These are phyloP conservation scores for Dionaea muscipula DNA, from an alignment of 179 eudicot species.

Conservation along the genomic window DNA sequence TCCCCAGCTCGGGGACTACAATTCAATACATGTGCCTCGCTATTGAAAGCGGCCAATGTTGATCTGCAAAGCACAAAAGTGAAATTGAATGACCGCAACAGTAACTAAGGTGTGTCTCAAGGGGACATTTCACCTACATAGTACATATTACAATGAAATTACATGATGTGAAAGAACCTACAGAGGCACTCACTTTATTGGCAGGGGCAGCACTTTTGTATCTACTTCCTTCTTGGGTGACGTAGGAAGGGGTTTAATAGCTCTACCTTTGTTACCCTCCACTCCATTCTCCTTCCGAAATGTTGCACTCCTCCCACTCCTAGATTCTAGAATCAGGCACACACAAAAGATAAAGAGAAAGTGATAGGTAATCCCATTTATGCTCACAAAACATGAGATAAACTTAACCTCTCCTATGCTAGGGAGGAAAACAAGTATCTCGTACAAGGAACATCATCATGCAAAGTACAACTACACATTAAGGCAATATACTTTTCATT, in stretches of 20 bases:
- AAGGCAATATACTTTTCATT: too few relatives aligned
- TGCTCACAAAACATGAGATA: too few relatives aligned
- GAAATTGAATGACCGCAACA: not conserved
- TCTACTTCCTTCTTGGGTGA: slow-evolving; percentile 15
- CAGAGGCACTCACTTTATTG: slow-evolving; percentile 21
- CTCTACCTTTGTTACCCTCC: slow-evolving; percentile 21
- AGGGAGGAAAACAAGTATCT: too few relatives aligned
- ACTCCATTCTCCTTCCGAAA: slow-evolving; percentile 33
- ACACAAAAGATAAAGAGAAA: not conserved
- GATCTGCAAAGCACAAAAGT: slow-evolving; percentile 16
- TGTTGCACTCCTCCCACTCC: slow-evolving; percentile 23
- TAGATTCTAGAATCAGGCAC: slow-evolving; percentile 23
- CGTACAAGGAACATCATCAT: too few relatives aligned
- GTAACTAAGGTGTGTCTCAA: not conserved
- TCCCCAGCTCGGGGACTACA: slow-evolving; percentile 16
- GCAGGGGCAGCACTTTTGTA: slow-evolving; percentile 7
- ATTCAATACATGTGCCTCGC: slow-evolving; percentile 15
- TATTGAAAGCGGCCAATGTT: slow-evolving; percentile 9
- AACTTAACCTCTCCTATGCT: too few relatives aligned
- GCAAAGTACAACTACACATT: too few relatives aligned
- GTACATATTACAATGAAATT: not conserved
- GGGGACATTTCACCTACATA: not conserved
- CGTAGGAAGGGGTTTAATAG: slow-evolving; percentile 11
- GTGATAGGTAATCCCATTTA: not conserved
- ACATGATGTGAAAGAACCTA: not conserved